Base-by-base conservation (phyloP, 768 basidiomycete species). In the Candolleomyces efflorescens region DNA sequence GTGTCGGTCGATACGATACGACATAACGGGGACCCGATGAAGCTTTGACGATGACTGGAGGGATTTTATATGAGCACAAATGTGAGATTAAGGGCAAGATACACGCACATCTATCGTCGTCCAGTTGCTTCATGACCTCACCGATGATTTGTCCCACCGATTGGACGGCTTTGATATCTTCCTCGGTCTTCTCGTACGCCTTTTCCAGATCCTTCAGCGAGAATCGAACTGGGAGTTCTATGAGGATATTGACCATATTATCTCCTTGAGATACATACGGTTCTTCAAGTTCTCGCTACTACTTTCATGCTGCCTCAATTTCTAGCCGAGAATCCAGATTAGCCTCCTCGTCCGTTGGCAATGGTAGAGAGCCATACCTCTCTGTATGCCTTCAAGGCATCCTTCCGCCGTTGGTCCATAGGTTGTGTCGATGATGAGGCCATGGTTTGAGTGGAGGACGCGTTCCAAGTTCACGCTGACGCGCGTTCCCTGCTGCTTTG, bases 141-240 rank as follows among this genome's bases (percentile, higher is more conserved):
- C 94, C 97, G 55, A 99, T 96, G 62, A 99, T 98, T 75, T 99
- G 97, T 27, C 97, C 97, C 13, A 98, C 97, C 7, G 92, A 95
- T 69, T 99, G 97, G 15, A 99, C 88, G 44, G 97, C 97, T 75
- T 98, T 98, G 74, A 99, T 96, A 66, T 99, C 96, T 24, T 99
- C 94, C 73, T 99, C 97, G 0, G 94, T 96, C 80, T 96, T 94
- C 64, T 86, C 92, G 67, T 85, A 98, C 46, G 87, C 89, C 65
- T 89, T 89, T 70, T 95, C 90, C 11, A 98, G 73, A 58, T 92
- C 87, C 68, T 93, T 94, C 63, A 99, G 75, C 11, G 93, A 91
- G 67, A 96, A 88, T 37, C 97, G 86, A 61, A 98, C 95, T 98
- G 62, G 7, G 58, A 36, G 47, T 37, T 54, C 26, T 39, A 27